Percentiles rank a stretch among this genome's conserved stretches.
Conservation (phyloP, 495 filamentous ascomycete species). For the Cairneyella variabilis region DNA sequence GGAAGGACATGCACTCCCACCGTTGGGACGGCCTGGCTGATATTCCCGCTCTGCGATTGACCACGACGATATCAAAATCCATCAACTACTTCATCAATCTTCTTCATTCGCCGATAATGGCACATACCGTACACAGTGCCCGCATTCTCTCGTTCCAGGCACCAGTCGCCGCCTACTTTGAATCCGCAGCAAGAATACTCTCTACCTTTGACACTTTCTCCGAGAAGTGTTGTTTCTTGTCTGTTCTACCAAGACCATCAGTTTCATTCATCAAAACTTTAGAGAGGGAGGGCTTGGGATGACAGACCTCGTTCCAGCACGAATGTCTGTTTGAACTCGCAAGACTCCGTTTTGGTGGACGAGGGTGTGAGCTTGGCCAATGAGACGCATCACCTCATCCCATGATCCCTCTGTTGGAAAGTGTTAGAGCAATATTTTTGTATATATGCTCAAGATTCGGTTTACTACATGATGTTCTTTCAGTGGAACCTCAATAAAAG, state of each 20-base stretch:
- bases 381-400: slow-evolving; percentile 82
- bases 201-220: slow-evolving; percentile 67
- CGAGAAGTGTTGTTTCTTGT: slow-evolving; percentile 62
- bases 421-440: neutral
- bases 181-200: slow-evolving; percentile 41
- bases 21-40: too few relatives aligned
- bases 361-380: slow-evolving; percentile 84
- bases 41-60: too few relatives aligned
- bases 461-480: neutral
- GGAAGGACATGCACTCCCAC: too few relatives aligned
- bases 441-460: neutral
- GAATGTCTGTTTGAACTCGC: slow-evolving; percentile 84
- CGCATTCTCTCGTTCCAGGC: too few relatives aligned
- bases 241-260: slow-evolving; percentile 44
- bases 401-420: slow-evolving; percentile 71
- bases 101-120: too few relatives aligned
- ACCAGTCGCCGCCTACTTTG: too few relatives aligned
- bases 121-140: too few relatives aligned
- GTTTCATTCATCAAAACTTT: neutral
- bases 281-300: slow-evolving; percentile 1
- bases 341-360: slow-evolving; percentile 79
- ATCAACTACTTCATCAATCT: too few relatives aligned
- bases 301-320: slow-evolving; percentile 74
- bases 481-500: neutral
- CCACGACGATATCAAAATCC: too few relatives aligned